These are phyloP conservation scores for Fusarium buharicum DNA, from an alignment of 2,329 filamentous ascomycete species.

Conservation along the genomic window DNA sequence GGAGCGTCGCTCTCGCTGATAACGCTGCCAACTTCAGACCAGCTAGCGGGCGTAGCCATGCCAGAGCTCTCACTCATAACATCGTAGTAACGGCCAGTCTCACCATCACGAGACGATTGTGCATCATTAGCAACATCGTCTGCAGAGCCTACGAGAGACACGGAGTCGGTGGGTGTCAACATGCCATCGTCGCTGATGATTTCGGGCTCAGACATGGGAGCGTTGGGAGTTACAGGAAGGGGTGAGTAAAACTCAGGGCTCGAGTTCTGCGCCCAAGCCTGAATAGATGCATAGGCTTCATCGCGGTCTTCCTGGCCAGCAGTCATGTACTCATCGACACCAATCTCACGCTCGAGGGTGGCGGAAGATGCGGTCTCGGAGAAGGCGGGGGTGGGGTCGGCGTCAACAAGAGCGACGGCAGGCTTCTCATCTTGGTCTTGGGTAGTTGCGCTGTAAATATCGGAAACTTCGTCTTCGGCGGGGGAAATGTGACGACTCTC, in stretches of 20 bases:
- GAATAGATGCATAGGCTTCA: conserved; percentile 68
- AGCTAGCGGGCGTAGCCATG: conserved; percentile 69
- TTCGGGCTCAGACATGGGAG: conserved; percentile 63
- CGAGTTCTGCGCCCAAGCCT: conserved; percentile 70
- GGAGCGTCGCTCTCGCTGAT: conserved; percentile 65
- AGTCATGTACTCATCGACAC: conserved; percentile 62
- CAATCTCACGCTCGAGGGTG: conserved; percentile 52
- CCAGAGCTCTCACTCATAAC: conserved; percentile 70
- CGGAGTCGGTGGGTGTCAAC: conserved; percentile 68
- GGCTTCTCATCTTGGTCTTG: conserved; percentile 45
- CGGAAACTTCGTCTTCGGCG: conserved; percentile 61
- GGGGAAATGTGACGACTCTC: conserved; percentile 56
- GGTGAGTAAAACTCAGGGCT: conserved; percentile 69
- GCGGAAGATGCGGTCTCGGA: conserved; percentile 40
- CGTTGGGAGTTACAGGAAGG: conserved; percentile 62
- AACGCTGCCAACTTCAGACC: conserved; percentile 73
- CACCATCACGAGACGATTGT: conserved; percentile 51
- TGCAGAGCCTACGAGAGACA: conserved; percentile 63
- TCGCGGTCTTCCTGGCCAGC: conserved; percentile 59
- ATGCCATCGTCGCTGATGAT: conserved; percentile 61
- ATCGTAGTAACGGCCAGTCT: conserved; percentile 58
- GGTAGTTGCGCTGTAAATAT: conserved; percentile 69
- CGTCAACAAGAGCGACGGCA: conserved; percentile 49
- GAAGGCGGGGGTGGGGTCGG: conserved; percentile 39
- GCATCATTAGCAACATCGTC: conserved; percentile 60